Base-by-base conservation (phyloP, 2,329 filamentous ascomycete species). In the Aspergillus carbonarius region DNA sequence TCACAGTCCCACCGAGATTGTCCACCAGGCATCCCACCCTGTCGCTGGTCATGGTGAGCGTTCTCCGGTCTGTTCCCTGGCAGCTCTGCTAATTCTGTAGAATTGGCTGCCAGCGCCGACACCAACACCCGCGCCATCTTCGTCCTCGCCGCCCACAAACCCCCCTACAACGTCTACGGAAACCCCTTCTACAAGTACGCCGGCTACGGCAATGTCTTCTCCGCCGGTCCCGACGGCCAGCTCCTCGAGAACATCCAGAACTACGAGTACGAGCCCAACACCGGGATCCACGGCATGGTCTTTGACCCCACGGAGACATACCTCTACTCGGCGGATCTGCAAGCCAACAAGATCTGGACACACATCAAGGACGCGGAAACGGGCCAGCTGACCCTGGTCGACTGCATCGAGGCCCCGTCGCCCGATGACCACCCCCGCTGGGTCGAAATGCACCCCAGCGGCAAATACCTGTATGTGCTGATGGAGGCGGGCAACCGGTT, bases 51-150 rank as follows among this genome's bases (percentile, higher is more conserved):
- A 96, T 71, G 85, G 89, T 92, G 82, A 55, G 85, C 78, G 8
- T 34, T 42, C 15, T n/a, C n/a, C n/a, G n/a, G n/a, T n/a, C n/a
- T n/a, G n/a, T 25, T 25, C 13, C 34, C 15, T 17, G 61, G 25
- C 25, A 59, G 20, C n/a, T 20, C 23, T 13, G 18, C 20, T n/a
- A 32, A 30, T 23, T 17, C 6, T n/a, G 27, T 69, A 92, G 89
- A 87, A 60, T 81, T 82, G 67, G 91, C 92, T 52, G 82, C 86
- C 66, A 85, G 85, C 63, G 74, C 84, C 60, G 84, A 88, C 54
- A 91, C 90, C 60, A 93, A 92, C 76, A 96, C 92, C 5, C 87
- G 92, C 62, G 92, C 92, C 68, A 96, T 96, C 75, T 96, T 96
- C 79, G 84, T 93, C 58, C 85, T 96, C 52, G 89, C 92, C 30